Percentiles rank a stretch among this genome's conserved stretches.
Evolutionary conservation across 2,329 filamentous ascomycete species (phyloP).

Genomic region (Clarireedia homoeocarpa): DNA sequence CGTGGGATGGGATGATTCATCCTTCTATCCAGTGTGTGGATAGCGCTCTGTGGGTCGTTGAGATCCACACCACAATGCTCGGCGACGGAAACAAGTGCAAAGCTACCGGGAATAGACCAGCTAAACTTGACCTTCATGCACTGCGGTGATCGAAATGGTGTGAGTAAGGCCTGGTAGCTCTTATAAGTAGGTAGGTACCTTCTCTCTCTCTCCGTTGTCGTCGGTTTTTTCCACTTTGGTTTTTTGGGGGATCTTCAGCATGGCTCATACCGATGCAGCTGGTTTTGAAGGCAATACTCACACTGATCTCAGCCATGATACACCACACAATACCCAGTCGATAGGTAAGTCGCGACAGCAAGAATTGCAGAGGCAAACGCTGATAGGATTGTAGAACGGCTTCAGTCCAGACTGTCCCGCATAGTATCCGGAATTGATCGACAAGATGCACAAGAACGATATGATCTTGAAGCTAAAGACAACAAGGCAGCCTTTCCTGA

Average conservation of each 20-base stretch:
- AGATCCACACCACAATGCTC: no score
- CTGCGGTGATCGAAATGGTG: no score
- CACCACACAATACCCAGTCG: background rate
- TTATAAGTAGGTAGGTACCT: no score
- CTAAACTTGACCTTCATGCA: no score
- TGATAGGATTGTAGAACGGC: background rate
- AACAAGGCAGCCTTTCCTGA: constrained; percentile 27
- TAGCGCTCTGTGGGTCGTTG: no score
- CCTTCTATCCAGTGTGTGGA: no score
- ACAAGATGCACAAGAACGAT: constrained; percentile 35
- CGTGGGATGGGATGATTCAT: no score
- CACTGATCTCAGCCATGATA: background rate
- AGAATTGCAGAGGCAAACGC: background rate
- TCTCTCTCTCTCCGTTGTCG: background rate
- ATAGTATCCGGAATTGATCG: constrained; percentile 30
- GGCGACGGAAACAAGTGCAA: no score
- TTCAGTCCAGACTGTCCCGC: constrained; percentile 15
- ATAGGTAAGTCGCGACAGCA: background rate
- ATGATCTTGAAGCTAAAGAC: constrained; percentile 36
- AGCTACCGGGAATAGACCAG: no score
- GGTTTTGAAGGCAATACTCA: background rate
- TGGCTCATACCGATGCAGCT: background rate
- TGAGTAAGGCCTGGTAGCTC: no score
- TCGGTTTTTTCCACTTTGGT: background rate
- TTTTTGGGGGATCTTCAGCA: background rate